Evolutionary conservation across 179 eudicot genomes (phyloP), one percentile per base, ranked within the genome.

Genomic region (Silene vulgaris): DNA sequence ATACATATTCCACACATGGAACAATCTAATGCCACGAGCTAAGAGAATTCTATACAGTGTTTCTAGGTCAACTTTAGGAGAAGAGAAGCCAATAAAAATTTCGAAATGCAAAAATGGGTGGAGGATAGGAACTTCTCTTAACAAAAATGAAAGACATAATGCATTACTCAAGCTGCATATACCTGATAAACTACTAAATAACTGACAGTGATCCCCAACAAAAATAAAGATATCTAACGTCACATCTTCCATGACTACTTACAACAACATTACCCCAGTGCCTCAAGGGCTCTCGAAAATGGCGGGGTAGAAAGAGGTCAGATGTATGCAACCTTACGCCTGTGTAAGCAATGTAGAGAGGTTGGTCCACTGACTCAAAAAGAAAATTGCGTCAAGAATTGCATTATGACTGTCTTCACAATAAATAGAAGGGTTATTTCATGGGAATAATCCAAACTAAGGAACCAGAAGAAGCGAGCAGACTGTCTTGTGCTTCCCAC

Each of bases 111-210:
- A 37, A 37, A 11, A 67, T n/a, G 26, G 2, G 13, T 68, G 43
- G 13, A 8, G 43, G 20, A 30, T 45, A 6, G 11, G 19, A 37
- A 68, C 26, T 37, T n/a, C 54, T 17, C 54, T 40, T 8, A 37
- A 69, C 59, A 69, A 69, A 69, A 23, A 69, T 43, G 73, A 45
- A 43, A 45, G 30, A 37, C 52, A 67, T 2, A 35, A 67, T 11
- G 52, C 71, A 35, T 4, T 4, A 37, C 52, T 40, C 14, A 67
- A 8, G 52, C 71, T 67, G 8, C 52, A 37, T 11, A 37, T n/a
- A 35, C 13, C 23, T 69, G 73, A 45, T 8, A 28, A 19, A 43
- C 11, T 14, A 69, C n/a, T 3, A 0, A 29, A 21, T 45, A 69
- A 43, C 32, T 21, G 14, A 45, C 32, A 45, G 59, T 69, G 73